phyloP scores from a whole-genome alignment of 2,329 filamentous ascomycete genomes.

The Pseudogymnoascus sp. region DNA sequence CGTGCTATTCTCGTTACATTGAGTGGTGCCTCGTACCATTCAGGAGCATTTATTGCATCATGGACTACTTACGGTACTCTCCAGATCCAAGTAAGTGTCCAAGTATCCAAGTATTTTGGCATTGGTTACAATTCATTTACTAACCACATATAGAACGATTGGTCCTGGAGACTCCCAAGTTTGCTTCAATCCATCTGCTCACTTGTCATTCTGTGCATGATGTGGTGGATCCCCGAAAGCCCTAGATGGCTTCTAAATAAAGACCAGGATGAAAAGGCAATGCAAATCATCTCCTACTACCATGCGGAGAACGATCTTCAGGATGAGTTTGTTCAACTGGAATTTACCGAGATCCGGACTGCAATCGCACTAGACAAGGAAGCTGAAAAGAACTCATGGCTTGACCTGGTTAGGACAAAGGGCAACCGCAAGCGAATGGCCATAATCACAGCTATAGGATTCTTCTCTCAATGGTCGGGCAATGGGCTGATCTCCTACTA shows the following conservation, averaged over 20 bases:
- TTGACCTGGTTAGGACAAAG: constrained; percentile 37
- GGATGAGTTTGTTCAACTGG: constrained; percentile 31
- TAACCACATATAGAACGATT: constrained; percentile 33
- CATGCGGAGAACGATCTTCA: constrained; percentile 30
- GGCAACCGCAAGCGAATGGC: constrained; percentile 46
- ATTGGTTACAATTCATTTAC: constrained; percentile 32
- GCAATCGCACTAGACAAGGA: constrained; percentile 35
- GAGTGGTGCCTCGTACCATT: constrained; percentile 16
- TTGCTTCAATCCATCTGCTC: constrained; percentile 11
- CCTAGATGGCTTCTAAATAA: constrained; percentile 30
- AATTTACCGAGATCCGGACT: constrained; percentile 36
- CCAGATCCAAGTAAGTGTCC: constrained; percentile 9
- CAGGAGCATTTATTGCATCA: constrained; percentile 26
- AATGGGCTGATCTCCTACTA: constrained; percentile 38
- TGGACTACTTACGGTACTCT: constrained; percentile 34
- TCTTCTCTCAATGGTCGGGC: constrained; percentile 48
- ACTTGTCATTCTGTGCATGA: constrained; percentile 14
- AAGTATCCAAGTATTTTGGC: constrained; percentile 22
- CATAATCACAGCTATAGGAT: constrained; percentile 40
- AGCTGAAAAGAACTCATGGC: constrained; percentile 35
- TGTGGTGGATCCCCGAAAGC: constrained; percentile 29
- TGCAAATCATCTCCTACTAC: constrained; percentile 27
- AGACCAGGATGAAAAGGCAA: constrained; percentile 29
- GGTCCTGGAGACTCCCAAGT: constrained; percentile 12
- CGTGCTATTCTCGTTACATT: constrained; percentile 20